A percentile compares a stretch with the other conserved stretches of the same genome.
These are phyloP conservation scores for Sclerotinia sclerotiorum DNA, from an alignment of 2,329 filamentous ascomycete genomes.

Conservation along the genomic window DNA sequence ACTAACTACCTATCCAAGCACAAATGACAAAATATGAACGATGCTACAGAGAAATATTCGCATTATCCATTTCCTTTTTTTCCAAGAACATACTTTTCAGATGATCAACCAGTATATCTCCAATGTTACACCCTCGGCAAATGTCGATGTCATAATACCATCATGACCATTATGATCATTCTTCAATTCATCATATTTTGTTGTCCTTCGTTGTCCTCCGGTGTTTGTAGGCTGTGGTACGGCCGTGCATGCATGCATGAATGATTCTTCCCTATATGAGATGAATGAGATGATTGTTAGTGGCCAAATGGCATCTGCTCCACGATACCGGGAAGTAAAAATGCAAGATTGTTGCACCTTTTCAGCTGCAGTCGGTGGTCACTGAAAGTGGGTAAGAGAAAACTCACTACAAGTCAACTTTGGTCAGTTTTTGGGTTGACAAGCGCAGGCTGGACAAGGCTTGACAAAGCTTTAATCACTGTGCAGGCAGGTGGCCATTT, in stretches of 20 bases:
- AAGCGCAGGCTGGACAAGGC: background rate
- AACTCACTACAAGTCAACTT: conserved; percentile 2
- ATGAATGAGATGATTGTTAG: background rate
- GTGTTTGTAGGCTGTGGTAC: conserved; percentile 22
- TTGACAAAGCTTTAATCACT: conserved; percentile 5
- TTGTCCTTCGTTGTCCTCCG: conserved; percentile 1
- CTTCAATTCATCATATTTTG: conserved; percentile 4
- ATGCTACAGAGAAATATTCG: background rate
- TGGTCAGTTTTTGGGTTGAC: background rate
- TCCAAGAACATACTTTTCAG: background rate
- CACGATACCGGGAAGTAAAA: conserved; percentile 20
- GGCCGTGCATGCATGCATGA: conserved; percentile 20
- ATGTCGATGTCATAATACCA: background rate
- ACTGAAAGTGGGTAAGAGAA: conserved; percentile 22
- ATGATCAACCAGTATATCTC: background rate
- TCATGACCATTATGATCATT: background rate
- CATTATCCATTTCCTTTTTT: too few relatives aligned
- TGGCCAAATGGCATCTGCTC: conserved; percentile 22
- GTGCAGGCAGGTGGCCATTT: conserved; percentile 22
- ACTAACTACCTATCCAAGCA: background rate
- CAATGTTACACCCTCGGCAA: conserved; percentile 9
- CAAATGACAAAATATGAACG: background rate
- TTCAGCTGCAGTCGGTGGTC: conserved; percentile 21
- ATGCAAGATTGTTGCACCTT: conserved; percentile 21
- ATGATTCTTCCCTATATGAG: background rate